Base-by-base conservation (phyloP, 768 basidiomycete genomes). In the Boletus subparvulus region DNA sequence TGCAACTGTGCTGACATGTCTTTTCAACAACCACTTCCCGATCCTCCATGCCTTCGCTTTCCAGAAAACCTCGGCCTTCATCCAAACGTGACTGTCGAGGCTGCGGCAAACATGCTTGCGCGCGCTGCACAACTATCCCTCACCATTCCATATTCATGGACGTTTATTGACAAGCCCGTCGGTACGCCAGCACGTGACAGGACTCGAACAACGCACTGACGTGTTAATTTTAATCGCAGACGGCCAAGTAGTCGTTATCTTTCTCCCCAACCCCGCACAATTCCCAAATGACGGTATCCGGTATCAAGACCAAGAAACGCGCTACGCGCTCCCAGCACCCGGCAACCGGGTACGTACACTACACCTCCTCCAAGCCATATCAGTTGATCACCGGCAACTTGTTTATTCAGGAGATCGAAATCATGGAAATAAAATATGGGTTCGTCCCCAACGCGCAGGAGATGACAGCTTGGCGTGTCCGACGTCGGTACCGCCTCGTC, bases 261-360 rank as follows among this genome's bases (percentile, higher is more conserved):
- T 81, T 72, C 73, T 90, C 44, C 81, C 82, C 10, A 77, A 75
- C 14, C 81, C 81, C 55, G 64, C 77, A 26, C 78, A 81, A 3
- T 88, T 89, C 67, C 90, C 89, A 21, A 80, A 77, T 55, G 91
- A 94, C 63, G 91, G 91, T 19, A 78, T 93, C 54, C 83, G 88
- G 41, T 94, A 80, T 67, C 83, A 86, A 61, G 91, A 92, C 55
- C 73, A 83, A 51, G 91, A 93, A 66, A 79, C 80, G 42, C 82
- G 83, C 61, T 84, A 77, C 65, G 70, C 73, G 37, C 39, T 71
- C n/a, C 50, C 53, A 21, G 77, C 87, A 6, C 78, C 84, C 32
- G 81, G 77, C 11, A 75, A 73, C 58, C 83, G 84, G 58, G 88
- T 88, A 70, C 66, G 86, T 74, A 13, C 51, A 48, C 3, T 21